A percentile compares a stretch with the other conserved stretches of the same genome.
phyloP scores from a whole-genome alignment of 2,329 filamentous ascomycete species.

The Colletotrichum godetiae region DNA sequence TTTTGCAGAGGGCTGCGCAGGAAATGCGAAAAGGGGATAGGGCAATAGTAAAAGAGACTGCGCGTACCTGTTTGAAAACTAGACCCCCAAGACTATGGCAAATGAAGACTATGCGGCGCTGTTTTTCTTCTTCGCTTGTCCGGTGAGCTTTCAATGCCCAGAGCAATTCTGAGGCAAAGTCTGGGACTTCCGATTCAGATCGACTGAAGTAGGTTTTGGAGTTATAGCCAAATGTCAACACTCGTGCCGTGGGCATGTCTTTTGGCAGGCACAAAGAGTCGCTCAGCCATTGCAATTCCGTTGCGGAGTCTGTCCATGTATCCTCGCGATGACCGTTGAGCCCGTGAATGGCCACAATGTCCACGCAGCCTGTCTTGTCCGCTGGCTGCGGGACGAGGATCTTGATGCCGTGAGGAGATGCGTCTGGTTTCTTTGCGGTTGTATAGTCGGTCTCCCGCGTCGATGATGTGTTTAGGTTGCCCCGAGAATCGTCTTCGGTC shows the following conservation, averaged over 20 bases:
- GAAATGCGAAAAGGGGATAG: too few relatives aligned
- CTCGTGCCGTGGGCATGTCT: neutral
- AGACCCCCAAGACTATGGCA: neutral
- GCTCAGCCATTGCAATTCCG: neutral
- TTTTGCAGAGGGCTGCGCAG: too few relatives aligned
- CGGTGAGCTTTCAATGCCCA: fast-evolving
- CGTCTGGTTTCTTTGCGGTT: too few relatives aligned
- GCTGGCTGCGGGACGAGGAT: too few relatives aligned
- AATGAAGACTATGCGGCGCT: neutral
- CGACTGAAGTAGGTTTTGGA: neutral
- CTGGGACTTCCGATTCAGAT: neutral
- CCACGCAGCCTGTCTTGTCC: neutral
- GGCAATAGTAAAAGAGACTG: neutral
- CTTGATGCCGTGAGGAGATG: too few relatives aligned
- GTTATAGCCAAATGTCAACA: neutral
- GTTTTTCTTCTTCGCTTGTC: neutral
- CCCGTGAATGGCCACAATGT: neutral
- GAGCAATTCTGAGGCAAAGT: fast-evolving
- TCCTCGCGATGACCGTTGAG: neutral
- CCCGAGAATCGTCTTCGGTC: too few relatives aligned
- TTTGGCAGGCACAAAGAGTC: neutral
- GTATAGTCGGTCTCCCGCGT: too few relatives aligned
- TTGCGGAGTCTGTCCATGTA: neutral
- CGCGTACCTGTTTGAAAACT: neutral
- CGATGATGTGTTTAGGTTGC: too few relatives aligned